Percentiles rank a stretch among this genome's conserved stretches.
Conservation (phyloP, 2,329 filamentous ascomycete species). For the Celoporthe dispersa region DNA sequence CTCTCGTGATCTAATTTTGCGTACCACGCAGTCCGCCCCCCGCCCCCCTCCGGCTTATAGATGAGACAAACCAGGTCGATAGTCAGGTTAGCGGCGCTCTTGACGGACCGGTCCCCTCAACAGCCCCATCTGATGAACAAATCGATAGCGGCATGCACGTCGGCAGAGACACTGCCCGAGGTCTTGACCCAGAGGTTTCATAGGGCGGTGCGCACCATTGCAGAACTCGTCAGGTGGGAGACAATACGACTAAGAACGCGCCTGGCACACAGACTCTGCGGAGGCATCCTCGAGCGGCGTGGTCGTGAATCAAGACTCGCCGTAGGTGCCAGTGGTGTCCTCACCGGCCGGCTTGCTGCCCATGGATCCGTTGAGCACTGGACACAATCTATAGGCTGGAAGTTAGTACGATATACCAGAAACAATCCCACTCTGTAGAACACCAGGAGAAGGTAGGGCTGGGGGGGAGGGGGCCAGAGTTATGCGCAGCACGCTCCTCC, state of each 20-base stretch:
- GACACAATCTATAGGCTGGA: conserved; percentile 16
- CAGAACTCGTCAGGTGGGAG: background rate
- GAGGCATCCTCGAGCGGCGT: background rate
- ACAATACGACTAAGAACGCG: background rate
- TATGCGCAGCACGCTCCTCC: background rate
- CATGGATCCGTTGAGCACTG: conserved; percentile 31
- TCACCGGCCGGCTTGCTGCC: conserved; percentile 21
- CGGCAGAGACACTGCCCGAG: background rate
- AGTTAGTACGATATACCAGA: background rate
- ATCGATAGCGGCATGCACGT: background rate
- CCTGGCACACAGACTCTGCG: background rate
- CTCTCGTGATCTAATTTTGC: background rate
- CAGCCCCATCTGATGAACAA: background rate
- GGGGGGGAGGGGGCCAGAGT: too few relatives aligned
- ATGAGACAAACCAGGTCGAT: background rate
- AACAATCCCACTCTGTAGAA: background rate
- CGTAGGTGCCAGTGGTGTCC: conserved; percentile 28
- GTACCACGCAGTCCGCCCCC: background rate
- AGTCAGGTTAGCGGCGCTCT: background rate
- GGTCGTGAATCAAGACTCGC: conserved; percentile 18
- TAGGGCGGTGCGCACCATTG: background rate
- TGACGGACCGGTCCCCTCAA: background rate
- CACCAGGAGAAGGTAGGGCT: background rate
- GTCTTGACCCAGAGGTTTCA: background rate
- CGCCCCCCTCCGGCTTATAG: background rate